phyloP scores from a whole-genome alignment of 352 stramenopile genomes.

The Phytophthora megakarya region DNA sequence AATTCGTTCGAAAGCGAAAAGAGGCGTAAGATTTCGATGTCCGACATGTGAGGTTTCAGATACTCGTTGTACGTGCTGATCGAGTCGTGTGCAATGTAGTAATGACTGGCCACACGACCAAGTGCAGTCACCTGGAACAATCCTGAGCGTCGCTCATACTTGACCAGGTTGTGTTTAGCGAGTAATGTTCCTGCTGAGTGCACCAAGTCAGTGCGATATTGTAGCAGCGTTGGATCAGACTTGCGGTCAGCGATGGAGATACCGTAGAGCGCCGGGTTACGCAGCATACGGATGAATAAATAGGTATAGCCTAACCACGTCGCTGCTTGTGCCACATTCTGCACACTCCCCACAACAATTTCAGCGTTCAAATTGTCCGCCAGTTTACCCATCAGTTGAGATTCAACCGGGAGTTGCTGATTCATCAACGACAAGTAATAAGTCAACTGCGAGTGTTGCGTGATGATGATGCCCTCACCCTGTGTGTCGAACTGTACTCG shows the following conservation, averaged over 20 bases:
- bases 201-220: conserved; percentile 95
- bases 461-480: conserved; percentile 99
- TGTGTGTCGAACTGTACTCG: conserved; percentile 98
- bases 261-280: conserved; percentile 97
- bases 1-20: conserved; percentile 99
- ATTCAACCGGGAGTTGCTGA: conserved; percentile 99
- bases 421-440: conserved; percentile 99
- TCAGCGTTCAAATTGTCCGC: conserved; percentile 99
- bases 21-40: conserved; percentile 99
- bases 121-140: conserved; percentile 97
- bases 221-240: conserved; percentile 93
- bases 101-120: conserved; percentile 98
- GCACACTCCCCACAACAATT: conserved; percentile 97
- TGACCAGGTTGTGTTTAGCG: conserved; percentile 97
- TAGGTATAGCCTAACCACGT: conserved; percentile 99
- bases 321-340: conserved; percentile 94
- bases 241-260: conserved; percentile 89
- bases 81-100: conserved; percentile 98
- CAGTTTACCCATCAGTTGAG: conserved; percentile 95
- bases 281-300: conserved; percentile 99
- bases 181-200: conserved; percentile 96
- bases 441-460: conserved; percentile 97
- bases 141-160: conserved; percentile 97
- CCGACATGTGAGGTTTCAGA: conserved; percentile 99
- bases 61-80: conserved; percentile 99